Evolutionary conservation across 768 basidiomycete genomes (phyloP), one percentile per base, ranked within the genome.

Genomic region (Grammothele lineata): DNA sequence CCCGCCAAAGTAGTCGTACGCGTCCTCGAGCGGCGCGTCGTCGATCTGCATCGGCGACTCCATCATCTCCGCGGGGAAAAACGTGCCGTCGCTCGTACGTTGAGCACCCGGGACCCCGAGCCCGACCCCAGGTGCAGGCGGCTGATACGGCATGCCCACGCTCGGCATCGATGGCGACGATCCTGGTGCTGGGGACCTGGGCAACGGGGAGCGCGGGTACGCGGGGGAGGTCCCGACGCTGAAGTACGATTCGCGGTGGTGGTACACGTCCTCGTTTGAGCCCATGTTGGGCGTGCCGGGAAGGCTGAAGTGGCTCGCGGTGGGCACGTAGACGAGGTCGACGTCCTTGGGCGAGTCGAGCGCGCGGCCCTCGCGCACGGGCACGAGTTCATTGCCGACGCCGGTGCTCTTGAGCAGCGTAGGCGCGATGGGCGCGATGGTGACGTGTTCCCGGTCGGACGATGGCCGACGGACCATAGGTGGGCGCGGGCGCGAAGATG

Each of bases 331-430:
- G 19, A 87, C 85, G 53, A 87, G 71, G 51, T 85, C 83, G 32
- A 86, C 81, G 72, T 43, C 55, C 47, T 58, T 51, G 46, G 54
- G 40, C 38, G 47, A 51, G 32, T 38, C 39, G 41, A 27, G 37
- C 22, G 37, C 40, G 26, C 49, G 51, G 18, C 61, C 62, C 32
- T 62, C 59, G 5, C 62, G 67, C 22, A 68, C 66, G 5, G 48
- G 40, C 9, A 35, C 37, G 6, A 58, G 51, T 40, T 64, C 57
- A 42, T 78, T 76, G 5, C 73, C 75, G 10, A 73, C 68, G 1
- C 75, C 71, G 9, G 72, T 78, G 15, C 89, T 89, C 71, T 98
- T 99, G 54, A 98, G 74, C 37, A 89, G 77, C 4, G 96, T 94
- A 4, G 85, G 85, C 0, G 85, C 81, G 37, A 87, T 85, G 30